Evolutionary conservation across 352 stramenopile species (phyloP), one percentile per base, ranked within the genome.

Genomic region (Salisapilia sapeloensis): DNA sequence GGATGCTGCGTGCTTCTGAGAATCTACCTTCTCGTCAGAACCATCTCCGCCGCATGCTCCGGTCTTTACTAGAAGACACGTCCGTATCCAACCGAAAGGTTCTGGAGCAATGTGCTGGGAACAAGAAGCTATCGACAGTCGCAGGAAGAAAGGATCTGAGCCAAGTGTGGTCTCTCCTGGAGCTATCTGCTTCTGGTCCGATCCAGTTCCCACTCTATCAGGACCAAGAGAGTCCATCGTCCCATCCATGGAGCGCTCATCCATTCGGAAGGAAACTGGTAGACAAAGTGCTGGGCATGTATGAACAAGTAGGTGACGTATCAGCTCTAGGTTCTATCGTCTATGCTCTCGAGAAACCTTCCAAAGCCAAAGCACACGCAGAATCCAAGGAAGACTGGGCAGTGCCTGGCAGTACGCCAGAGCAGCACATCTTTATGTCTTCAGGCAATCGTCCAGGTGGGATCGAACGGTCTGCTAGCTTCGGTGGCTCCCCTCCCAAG

Each of bases 111-210:
- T 19, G 24, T 5, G 24, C 23, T 22, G 29, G n/a, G 22, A 45
- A 15, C 23, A 40, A 2, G 29, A 27, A 13, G 25, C 13, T 4
- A 35, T 1, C 7, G 4, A 6, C 8, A 16, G 5, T 82, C 6
- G 61, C 65, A 19, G 70, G 71, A 4, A 51, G 74, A 2, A 53
- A 50, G 0, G 75, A 91, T 36, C 53, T 87, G n/a, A 50, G 76
- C 14, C 64, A 86, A 35, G 65, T 87, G 33, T 91, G 75, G 75
- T 79, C 67, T 11, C 31, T 91, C 3, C 37, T 91, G 4, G 63
- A 81, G 32, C 61, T 85, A 15, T 75, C 69, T 13, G 64, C 53
- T 9, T 56, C 75, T 6, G 51, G 70, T 0, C 40, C 52, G 6
- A 44, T 81, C 3, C 44, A 64, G 15, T 21, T 75, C 3, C 61